Base-by-base conservation (phyloP, 2,329 filamentous ascomycete genomes). In the Alternaria sp. region DNA sequence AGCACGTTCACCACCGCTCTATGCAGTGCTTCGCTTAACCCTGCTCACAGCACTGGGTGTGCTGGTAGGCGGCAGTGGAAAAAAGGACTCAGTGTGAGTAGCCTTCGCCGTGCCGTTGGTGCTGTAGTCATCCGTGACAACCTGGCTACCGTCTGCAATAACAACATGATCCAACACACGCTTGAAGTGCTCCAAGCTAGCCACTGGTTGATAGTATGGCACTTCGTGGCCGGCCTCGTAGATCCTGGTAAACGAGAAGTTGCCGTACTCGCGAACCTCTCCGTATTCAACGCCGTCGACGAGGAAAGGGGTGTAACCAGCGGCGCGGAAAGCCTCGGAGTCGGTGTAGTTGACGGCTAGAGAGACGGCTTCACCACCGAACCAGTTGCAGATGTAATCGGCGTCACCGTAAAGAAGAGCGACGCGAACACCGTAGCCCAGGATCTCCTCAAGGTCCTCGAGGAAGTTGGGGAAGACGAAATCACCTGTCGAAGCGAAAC, bases 341-440 rank as follows among this genome's bases (percentile, higher is more conserved):
- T 79, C 72, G 1, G 81, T 77, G 68, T 89, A 89, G 34, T 75
- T 71, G 0, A 91, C 77, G 7, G 84, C 83, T 4, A 78, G 81
- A 3, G 89, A 90, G 44, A 92, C 83, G 5, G 89, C 89, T 77
- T 95, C 85, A 26, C 91, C 92, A 18, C 92, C 92, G 67, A 90
- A 81, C 87, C 90, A 87, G 70, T 87, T 87, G 77, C 84, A 85
- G 69, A 83, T 83, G 59, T 76, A 88, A 69, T 88, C 86, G 3
- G 84, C 80, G 68, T 88, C 87, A 3, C 86, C 86, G 66, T 88
- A 87, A 39, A 87, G 78, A 28, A 88, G 73, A 2, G 75, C 71
- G 4, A 88, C 85, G 61, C 86, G 86, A 53, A 88, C 80, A 8
- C 85, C 85, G 16, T 80, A 80, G 49, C 84, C 83, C 7, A 88